Evolutionary conservation across 331 rosid species (phyloP), one percentile per base, ranked within the genome.

Genomic region (Cucumis variabilis): DNA sequence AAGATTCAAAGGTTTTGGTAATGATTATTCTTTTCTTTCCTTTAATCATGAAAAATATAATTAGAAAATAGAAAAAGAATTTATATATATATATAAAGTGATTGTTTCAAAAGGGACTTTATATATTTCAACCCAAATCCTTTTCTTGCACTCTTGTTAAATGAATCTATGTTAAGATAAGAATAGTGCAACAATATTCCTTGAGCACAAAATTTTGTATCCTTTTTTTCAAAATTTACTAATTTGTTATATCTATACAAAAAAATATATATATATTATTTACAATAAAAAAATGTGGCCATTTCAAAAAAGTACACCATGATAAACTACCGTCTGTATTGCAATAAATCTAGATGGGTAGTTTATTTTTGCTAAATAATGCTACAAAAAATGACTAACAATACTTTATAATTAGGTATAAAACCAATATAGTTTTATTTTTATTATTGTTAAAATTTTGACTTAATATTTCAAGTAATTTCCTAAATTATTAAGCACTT

Each of bases 101-200:
- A 46, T 70, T 70, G 21, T 27, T 2, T 58, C 63, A 58, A 20
- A 20, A 72, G 48, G 80, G 37, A 33, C 37, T 33, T 33, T 33
- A 33, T 33, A n/a, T 33, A 20, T 11, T 74, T 21, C 19, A 71
- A 71, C n/a, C 13, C 7, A 23, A 74, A 9, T 16, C 37, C 82
- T 76, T 76, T 76, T 76, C 82, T 76, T 76, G 82, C 62, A 48
- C 82, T n/a, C 63, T 23, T 13, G 15, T 77, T 1, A n/a, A 48
- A 74, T 12, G 81, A 74, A 41, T 74, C 28, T 58, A 55, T 9
- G 63, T 55, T 41, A 74, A 74, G 55, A 11, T 44, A 41, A 74
- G 81, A 74, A 74, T 74, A 21, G n/a, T 73, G 53, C 16, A 69
- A 68, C 10, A 68, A 37, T 37, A 37, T 37, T 69, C 9, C 74